Evolutionary conservation across 768 basidiomycete species (phyloP).

Genomic region (Sporobolomyces phaffii): DNA sequence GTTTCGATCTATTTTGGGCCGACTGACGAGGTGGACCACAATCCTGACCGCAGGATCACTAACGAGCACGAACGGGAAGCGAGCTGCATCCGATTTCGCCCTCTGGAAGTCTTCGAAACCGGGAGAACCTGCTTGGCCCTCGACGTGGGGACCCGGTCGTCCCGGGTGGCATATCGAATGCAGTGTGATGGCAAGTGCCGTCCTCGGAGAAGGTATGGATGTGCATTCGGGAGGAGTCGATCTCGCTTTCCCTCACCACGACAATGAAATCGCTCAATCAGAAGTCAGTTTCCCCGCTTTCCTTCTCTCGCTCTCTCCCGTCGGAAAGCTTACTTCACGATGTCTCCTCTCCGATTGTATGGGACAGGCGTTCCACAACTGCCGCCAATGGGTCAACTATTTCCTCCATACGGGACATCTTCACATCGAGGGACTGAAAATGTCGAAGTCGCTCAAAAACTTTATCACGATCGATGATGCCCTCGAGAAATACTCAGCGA

Average conservation of each 20-base stretch:
- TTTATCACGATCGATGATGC: constrained; percentile 96
- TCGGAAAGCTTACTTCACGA: background rate
- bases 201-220: constrained; percentile 86
- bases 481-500: constrained; percentile 68
- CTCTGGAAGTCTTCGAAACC: constrained; percentile 96
- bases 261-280: constrained; percentile 95
- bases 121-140: constrained; percentile 93
- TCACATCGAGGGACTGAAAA: constrained; percentile 96
- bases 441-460: constrained; percentile 98
- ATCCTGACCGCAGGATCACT: no score
- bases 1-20: no score
- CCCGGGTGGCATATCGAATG: constrained; percentile 99
- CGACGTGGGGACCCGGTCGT: constrained; percentile 90
- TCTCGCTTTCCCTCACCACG: constrained; percentile 97
- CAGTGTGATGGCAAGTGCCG: constrained; percentile 91
- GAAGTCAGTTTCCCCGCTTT: constrained; percentile 55
- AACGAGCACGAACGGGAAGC: constrained; percentile 58
- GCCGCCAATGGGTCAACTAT: constrained; percentile 92
- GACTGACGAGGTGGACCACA: no score
- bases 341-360: background rate
- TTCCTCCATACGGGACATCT: constrained; percentile 97
- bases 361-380: constrained; percentile 80
- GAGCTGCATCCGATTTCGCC: constrained; percentile 87
- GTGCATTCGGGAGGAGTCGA: constrained; percentile 97
- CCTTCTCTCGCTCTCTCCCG: no score